A percentile compares a stretch with the other conserved stretches of the same genome.
Evolutionary conservation across 306 rosid species (phyloP).

Genomic region (Cucumis cinereus): DNA sequence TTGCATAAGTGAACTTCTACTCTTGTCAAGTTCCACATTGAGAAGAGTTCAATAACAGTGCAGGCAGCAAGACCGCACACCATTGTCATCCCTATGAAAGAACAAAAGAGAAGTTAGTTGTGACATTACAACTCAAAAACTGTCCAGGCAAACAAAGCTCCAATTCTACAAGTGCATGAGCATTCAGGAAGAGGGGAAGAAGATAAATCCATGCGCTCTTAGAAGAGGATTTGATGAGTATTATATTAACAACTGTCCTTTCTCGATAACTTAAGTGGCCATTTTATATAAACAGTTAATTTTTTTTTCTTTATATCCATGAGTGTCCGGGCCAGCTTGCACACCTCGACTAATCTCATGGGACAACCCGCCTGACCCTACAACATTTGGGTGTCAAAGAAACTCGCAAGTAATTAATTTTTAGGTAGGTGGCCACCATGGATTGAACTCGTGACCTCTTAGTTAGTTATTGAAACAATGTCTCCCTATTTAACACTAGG

Average conservation of each 20-base stretch:
- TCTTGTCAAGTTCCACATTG: constrained; percentile 99
- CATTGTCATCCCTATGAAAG: constrained; percentile 55
- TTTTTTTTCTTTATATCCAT: too few species aligned
- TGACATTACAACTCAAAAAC: constrained; percentile 18
- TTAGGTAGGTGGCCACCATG: too few species aligned
- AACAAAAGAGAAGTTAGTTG: constrained; percentile 8
- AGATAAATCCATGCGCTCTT: not conserved
- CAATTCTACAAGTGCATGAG: not conserved
- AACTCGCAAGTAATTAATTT: too few species aligned
- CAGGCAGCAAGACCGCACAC: constrained; percentile 40
- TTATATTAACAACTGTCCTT: not conserved
- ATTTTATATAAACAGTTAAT: not conserved
- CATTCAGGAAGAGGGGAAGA: not conserved
- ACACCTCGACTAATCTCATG: too few species aligned
- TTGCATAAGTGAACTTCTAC: constrained; percentile 91
- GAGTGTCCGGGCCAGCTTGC: too few species aligned
- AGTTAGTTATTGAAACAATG: too few species aligned
- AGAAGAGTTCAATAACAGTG: constrained; percentile 64
- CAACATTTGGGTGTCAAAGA: too few species aligned
- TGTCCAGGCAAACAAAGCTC: not conserved
- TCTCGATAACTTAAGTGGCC: not conserved
- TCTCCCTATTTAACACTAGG: too few species aligned
- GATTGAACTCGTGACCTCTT: too few species aligned
- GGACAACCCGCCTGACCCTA: too few species aligned
- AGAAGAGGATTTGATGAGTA: not conserved